A percentile compares a stretch with the other conserved stretches of the same genome.
phyloP scores from a whole-genome alignment of 2,329 filamentous ascomycete species.

The Neopestalotiopsis sp. region DNA sequence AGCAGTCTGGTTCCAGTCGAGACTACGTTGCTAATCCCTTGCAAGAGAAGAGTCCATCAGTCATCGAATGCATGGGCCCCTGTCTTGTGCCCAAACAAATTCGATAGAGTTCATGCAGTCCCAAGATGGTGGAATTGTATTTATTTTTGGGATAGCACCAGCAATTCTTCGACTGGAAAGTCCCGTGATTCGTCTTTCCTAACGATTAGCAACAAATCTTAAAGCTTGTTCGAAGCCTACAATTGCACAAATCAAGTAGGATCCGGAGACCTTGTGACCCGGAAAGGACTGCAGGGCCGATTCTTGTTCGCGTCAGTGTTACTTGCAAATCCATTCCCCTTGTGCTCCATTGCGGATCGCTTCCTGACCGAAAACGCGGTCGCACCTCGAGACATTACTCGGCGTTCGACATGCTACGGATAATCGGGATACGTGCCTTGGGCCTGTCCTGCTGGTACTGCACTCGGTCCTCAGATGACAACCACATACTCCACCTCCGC shows the following conservation, averaged over 20 bases:
- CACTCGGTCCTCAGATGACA: neutral
- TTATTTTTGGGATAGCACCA: neutral
- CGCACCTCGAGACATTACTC: neutral
- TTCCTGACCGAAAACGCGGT: neutral
- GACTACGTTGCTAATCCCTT: neutral
- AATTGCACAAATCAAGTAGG: neutral
- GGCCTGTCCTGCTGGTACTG: neutral
- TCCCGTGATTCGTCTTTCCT: neutral
- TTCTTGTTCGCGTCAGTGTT: neutral
- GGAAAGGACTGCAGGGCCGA: neutral
- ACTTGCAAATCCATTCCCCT: neutral
- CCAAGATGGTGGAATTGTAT: constrained; percentile 1
- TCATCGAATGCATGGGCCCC: neutral
- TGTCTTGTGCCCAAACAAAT: neutral
- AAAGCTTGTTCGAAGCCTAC: neutral
- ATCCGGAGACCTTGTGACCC: neutral
- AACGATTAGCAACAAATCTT: neutral
- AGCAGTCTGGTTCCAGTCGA: neutral
- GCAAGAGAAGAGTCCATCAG: neutral
- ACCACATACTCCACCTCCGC: neutral
- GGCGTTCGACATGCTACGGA: neutral
- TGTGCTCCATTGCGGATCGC: neutral
- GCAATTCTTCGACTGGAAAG: neutral
- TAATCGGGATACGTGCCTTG: neutral
- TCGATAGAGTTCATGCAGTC: neutral